Evolutionary conservation across 75 land plant genomes (phyloP).

Genomic region (Ceratopteris richardii): DNA sequence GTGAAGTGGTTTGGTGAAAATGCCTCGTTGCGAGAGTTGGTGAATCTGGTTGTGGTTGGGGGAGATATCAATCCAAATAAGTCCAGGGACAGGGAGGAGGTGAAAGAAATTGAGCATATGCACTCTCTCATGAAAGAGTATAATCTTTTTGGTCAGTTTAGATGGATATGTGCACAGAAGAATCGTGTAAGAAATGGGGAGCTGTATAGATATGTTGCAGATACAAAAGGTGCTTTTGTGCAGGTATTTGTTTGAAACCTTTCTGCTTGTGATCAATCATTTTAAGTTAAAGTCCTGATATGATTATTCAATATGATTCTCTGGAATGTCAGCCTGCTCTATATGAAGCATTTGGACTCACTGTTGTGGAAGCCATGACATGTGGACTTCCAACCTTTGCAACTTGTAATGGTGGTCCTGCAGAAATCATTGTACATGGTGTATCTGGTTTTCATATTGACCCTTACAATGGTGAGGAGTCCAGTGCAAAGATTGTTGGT

Average conservation of each 20-base stretch:
- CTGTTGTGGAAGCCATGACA: conserved; percentile 98
- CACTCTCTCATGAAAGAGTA: conserved; percentile 56
- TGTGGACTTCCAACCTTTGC: conserved; percentile 96
- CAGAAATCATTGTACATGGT: conserved; percentile 86
- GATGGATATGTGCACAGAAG: conserved; percentile 88
- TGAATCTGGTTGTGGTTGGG: conserved; percentile 80
- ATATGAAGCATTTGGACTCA: conserved; percentile 93
- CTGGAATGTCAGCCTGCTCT: conserved; percentile 59
- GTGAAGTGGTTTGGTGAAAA: conserved; percentile 82
- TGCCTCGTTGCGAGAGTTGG: conserved; percentile 49
- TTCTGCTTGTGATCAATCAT: too few species aligned
- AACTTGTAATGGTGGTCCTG: conserved; percentile 90
- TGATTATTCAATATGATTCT: background rate
- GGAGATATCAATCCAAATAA: conserved; percentile 74
- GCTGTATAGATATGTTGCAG: conserved; percentile 86
- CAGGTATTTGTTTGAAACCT: conserved; percentile 27
- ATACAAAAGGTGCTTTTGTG: conserved; percentile 80
- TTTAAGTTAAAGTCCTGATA: background rate
- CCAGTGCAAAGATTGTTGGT: conserved; percentile 58
- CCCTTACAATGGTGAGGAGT: conserved; percentile 63
- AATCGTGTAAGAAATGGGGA: conserved; percentile 76
- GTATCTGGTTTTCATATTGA: conserved; percentile 90
- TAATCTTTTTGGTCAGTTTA: conserved; percentile 55
- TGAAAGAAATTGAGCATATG: conserved; percentile 80
- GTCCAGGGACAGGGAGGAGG: conserved; percentile 91